A percentile compares a stretch with the other conserved stretches of the same genome.
These are phyloP conservation scores for Colletotrichum trifolii DNA, from an alignment of 2,329 filamentous ascomycete genomes.

Conservation along the genomic window DNA sequence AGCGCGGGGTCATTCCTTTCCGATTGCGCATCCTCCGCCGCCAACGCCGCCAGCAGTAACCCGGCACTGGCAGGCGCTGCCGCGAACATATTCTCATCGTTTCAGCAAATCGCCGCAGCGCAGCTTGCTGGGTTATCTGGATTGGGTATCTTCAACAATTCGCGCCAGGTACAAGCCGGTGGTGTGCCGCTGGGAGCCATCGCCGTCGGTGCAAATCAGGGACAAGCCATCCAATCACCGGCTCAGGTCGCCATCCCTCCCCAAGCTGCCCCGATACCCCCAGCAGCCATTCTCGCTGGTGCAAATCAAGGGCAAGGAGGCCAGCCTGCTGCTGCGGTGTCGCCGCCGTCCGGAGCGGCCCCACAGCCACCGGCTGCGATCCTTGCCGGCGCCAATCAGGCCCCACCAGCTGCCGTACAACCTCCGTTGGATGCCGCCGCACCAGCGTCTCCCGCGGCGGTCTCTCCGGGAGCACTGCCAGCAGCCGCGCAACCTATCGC, in stretches of 20 bases:
- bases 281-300: constrained; percentile 8
- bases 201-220: constrained; percentile 25
- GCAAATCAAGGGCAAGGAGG: background rate
- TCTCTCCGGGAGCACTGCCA: constrained; percentile 3
- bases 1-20: constrained; percentile 45
- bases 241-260: constrained; percentile 14
- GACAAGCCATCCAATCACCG: constrained; percentile 10
- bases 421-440: background rate
- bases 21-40: constrained; percentile 47
- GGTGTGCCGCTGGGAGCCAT: constrained; percentile 17
- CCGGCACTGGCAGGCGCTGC: constrained; percentile 20
- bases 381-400: constrained; percentile 5
- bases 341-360: constrained; percentile 1
- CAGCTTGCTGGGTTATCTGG: constrained; percentile 41
- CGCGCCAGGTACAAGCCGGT: constrained; percentile 3
- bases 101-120: constrained; percentile 44
- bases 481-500: background rate
- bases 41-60: constrained; percentile 33
- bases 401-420: constrained; percentile 12
- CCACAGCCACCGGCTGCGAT: constrained; percentile 9
- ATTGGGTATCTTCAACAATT: constrained; percentile 28
- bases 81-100: constrained; percentile 41
- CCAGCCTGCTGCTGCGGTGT: background rate
- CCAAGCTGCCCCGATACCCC: background rate
- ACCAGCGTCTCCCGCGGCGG: constrained; percentile 1